phyloP scores from a whole-genome alignment of 2,329 filamentous ascomycete genomes.

The Aspergillus sp. region DNA sequence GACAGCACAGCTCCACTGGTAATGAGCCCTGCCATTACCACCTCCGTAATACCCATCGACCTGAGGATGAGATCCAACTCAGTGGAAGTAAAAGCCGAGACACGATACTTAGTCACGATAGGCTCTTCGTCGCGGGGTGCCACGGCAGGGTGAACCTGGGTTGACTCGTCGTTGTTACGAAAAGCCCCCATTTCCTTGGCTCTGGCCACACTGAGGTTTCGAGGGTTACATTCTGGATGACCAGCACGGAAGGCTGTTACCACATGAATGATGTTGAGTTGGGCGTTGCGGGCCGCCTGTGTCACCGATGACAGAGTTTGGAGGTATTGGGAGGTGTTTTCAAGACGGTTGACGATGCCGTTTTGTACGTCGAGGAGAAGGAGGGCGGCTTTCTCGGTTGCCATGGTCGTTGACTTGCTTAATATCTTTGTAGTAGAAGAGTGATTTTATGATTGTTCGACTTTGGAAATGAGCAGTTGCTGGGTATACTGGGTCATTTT shows the following conservation, averaged over 20 bases:
- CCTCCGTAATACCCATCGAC: conserved; percentile 24
- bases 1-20: conserved; percentile 43
- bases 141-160: conserved; percentile 24
- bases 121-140: conserved; percentile 28
- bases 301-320: not conserved
- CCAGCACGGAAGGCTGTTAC: conserved; percentile 34
- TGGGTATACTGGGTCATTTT: too few relatives aligned
- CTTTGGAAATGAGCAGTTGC: not conserved
- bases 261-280: conserved; percentile 30
- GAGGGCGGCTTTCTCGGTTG: not conserved
- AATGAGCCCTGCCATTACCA: conserved; percentile 39
- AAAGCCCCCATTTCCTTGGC: not conserved
- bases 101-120: conserved; percentile 37
- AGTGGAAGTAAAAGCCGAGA: conserved; percentile 39
- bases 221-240: conserved; percentile 33
- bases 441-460: not conserved
- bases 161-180: conserved; percentile 11
- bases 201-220: conserved; percentile 24
- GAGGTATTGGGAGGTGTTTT: not conserved
- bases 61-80: conserved; percentile 40
- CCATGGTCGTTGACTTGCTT: not conserved
- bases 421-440: not conserved
- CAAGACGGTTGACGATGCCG: not conserved
- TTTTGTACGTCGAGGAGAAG: not conserved
- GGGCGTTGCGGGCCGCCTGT: not conserved